Conservation (phyloP, 164 flowering plant species). For the Sedum album region DNA sequence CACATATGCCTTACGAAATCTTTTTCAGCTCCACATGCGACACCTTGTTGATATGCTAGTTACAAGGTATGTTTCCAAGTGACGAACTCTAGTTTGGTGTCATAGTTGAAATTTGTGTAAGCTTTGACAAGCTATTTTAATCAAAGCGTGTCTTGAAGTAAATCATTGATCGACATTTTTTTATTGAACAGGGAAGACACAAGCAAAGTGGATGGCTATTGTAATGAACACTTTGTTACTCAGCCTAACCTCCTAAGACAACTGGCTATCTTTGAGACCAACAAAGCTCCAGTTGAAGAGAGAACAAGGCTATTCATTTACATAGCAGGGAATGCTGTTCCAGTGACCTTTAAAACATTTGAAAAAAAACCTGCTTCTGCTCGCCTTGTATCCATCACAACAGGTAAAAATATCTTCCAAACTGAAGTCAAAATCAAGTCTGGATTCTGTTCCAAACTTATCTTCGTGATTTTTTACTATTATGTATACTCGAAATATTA, state of each 20-base stretch:
- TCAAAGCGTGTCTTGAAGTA: background rate
- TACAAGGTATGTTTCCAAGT: slow-evolving; percentile 15
- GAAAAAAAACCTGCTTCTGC: slow-evolving; percentile 12
- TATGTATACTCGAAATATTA: too few relatives aligned
- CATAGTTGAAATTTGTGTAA: too few relatives aligned
- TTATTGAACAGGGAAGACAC: slow-evolving; percentile 25
- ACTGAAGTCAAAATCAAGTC: background rate
- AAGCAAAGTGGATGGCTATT: slow-evolving; percentile 20
- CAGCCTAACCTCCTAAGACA: slow-evolving; percentile 35
- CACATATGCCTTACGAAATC: slow-evolving; percentile 13
- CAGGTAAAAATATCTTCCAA: slow-evolving; percentile 22
- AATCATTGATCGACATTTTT: background rate
- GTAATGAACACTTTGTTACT: slow-evolving; percentile 12
- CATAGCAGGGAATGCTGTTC: slow-evolving; percentile 18
- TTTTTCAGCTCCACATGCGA: slow-evolving; percentile 19
- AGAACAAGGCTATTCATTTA: slow-evolving; percentile 24
- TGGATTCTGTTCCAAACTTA: background rate
- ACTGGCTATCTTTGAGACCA: slow-evolving; percentile 24
- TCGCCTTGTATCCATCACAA: slow-evolving; percentile 29
- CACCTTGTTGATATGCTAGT: slow-evolving; percentile 17
- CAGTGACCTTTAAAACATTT: slow-evolving; percentile 18
- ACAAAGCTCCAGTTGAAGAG: slow-evolving; percentile 12
- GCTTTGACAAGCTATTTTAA: background rate
- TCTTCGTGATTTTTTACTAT: too few relatives aligned
- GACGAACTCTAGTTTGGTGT: too few relatives aligned